phyloP scores from a whole-genome alignment of 1,139 yeast genomes.

The Spathaspora sp. region DNA sequence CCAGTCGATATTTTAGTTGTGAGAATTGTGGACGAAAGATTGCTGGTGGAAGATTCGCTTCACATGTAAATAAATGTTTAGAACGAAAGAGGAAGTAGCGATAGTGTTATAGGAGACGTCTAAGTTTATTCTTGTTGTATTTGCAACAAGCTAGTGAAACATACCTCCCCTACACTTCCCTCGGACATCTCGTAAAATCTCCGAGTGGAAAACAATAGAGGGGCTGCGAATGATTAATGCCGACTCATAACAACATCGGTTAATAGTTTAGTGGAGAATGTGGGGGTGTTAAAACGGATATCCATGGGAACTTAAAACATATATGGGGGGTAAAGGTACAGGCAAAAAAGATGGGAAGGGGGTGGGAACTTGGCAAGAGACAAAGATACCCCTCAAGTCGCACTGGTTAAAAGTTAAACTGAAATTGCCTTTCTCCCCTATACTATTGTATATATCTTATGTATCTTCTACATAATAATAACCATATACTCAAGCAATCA shows the following conservation, averaged over 20 bases:
- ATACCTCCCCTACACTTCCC: too few species aligned
- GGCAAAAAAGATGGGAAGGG: background rate
- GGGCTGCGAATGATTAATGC: too few species aligned
- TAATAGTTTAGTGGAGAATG: background rate
- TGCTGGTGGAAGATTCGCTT: constrained; percentile 90
- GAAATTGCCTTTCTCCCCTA: background rate
- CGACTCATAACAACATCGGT: background rate
- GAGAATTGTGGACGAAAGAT: constrained; percentile 80
- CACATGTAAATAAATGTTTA: constrained; percentile 85
- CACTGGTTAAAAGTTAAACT: background rate
- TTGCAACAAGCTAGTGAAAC: too few species aligned
- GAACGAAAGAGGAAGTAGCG: constrained; percentile 34
- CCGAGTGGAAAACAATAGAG: background rate
- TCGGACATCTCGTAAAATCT: too few species aligned
- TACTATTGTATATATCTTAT: background rate
- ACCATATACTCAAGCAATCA: background rate
- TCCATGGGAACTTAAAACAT: background rate
- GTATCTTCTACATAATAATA: background rate
- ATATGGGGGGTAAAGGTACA: background rate
- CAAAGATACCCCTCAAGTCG: background rate
- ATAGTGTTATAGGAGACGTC: too few species aligned
- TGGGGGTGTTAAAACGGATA: background rate
- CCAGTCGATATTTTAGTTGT: constrained; percentile 67
- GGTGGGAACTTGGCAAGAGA: too few species aligned
- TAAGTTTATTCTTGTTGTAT: too few species aligned